Conservation (phyloP, 441 rosid species). For the Pelargonium australe region DNA sequence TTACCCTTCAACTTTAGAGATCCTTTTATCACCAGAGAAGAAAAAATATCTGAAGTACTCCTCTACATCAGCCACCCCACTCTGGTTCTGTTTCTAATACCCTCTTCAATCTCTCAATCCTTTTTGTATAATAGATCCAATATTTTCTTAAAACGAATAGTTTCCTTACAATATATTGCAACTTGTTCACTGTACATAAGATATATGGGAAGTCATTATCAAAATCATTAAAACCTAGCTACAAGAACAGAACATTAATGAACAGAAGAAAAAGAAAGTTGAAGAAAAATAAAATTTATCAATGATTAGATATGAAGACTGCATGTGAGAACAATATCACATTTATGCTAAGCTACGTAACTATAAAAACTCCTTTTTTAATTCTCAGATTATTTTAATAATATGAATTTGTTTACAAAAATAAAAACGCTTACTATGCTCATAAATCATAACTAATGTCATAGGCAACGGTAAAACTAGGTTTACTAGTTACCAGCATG, state of each 20-base stretch:
- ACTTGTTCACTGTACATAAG: neutral
- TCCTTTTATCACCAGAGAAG: too few relatives aligned
- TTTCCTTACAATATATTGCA: too few relatives aligned
- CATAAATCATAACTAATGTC: neutral
- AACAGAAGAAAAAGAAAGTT: neutral
- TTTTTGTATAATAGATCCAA: too few relatives aligned
- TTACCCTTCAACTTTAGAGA: too few relatives aligned
- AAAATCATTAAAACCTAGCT: neutral
- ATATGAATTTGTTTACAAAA: neutral
- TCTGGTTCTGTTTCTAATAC: too few relatives aligned
- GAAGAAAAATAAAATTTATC: too few relatives aligned
- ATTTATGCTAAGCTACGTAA: neutral
- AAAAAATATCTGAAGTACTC: too few relatives aligned
- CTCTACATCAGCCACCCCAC: too few relatives aligned
- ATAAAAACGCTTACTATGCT: neutral
- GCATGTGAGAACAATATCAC: neutral
- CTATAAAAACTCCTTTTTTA: neutral
- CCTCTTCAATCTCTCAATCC: too few relatives aligned
- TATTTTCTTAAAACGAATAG: too few relatives aligned
- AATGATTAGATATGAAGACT: neutral
- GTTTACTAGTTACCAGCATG: conserved; percentile 10
- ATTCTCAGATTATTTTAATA: neutral
- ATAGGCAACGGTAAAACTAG: neutral
- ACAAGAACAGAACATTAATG: neutral
- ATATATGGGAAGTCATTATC: neutral